A percentile compares a stretch with the other conserved stretches of the same genome.
These are phyloP conservation scores for Rhizomucor pusillus DNA, from an alignment of 371 early-diverging fungal species.

Conservation along the genomic window DNA sequence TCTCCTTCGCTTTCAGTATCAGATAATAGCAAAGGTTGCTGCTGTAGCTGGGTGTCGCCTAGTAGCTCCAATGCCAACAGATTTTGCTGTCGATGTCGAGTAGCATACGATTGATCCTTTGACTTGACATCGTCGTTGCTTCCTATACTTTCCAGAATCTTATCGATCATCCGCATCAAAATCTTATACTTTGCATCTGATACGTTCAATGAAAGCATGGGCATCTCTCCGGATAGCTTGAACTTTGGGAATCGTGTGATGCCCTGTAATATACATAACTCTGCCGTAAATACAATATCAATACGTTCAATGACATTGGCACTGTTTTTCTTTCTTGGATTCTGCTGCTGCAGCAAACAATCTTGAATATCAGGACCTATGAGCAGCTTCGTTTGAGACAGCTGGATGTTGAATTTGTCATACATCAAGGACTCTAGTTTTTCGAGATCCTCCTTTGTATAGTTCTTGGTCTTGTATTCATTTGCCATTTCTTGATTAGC, in stretches of 20 bases:
- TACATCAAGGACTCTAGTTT: slow-evolving; percentile 72
- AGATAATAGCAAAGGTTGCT: slow-evolving; percentile 1
- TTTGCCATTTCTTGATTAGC: slow-evolving; percentile 58
- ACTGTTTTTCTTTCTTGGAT: slow-evolving; percentile 15
- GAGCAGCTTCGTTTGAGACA: slow-evolving; percentile 66
- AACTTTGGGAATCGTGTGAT: slow-evolving; percentile 62
- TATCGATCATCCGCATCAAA: slow-evolving; percentile 74
- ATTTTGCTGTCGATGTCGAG: neutral
- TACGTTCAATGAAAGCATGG: slow-evolving; percentile 71
- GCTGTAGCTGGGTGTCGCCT: neutral
- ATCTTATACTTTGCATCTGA: slow-evolving; percentile 83
- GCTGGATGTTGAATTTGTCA: slow-evolving; percentile 72
- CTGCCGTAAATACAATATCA: slow-evolving; percentile 66
- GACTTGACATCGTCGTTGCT: slow-evolving; percentile 19
- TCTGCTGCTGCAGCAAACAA: slow-evolving; percentile 62
- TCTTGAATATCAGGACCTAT: slow-evolving; percentile 59
- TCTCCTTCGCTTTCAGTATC: slow-evolving; percentile 11
- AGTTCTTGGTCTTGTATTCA: slow-evolving; percentile 47
- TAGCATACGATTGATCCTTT: neutral
- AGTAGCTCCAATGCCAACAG: neutral
- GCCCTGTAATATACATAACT: slow-evolving; percentile 75
- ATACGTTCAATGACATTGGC: slow-evolving; percentile 71
- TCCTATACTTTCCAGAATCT: slow-evolving; percentile 42
- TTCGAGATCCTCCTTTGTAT: slow-evolving; percentile 51
- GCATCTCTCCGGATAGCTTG: slow-evolving; percentile 70